These are phyloP conservation scores for Euphorbia pulcherrima DNA, from an alignment of 345 rosid species.

Conservation along the genomic window DNA sequence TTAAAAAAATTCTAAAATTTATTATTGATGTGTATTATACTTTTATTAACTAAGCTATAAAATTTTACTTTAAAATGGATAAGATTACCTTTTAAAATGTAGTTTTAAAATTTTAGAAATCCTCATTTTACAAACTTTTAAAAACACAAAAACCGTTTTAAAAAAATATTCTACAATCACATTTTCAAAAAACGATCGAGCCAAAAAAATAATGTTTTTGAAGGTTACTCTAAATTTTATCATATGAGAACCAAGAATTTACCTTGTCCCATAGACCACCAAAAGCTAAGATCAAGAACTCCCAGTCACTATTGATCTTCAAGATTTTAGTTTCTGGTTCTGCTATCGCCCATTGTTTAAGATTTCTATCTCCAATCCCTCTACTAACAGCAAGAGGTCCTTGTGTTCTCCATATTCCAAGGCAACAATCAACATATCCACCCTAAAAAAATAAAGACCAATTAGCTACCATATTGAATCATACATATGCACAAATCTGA, in stretches of 20 bases:
- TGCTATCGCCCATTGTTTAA: slow-evolving; percentile 74
- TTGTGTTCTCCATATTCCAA: slow-evolving; percentile 77
- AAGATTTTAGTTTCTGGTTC: slow-evolving; percentile 66
- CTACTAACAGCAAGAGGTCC: slow-evolving; percentile 81
- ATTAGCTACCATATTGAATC: slow-evolving; percentile 1
- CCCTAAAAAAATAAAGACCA: slow-evolving; percentile 39
- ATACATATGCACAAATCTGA: neutral
- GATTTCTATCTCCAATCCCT: slow-evolving; percentile 67
- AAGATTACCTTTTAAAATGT: too few relatives aligned
- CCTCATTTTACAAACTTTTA: too few relatives aligned
- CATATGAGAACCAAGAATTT: neutral
- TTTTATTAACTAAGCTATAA: too few relatives aligned
- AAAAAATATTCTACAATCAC: too few relatives aligned
- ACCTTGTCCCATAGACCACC: slow-evolving; percentile 94
- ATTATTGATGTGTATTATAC: too few relatives aligned
- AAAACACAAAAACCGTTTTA: too few relatives aligned
- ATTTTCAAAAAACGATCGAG: too few relatives aligned
- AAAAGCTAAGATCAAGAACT: slow-evolving; percentile 82
- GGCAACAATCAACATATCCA: slow-evolving; percentile 70
- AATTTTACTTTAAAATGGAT: too few relatives aligned
- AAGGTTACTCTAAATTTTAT: too few relatives aligned
- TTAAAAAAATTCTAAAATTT: too few relatives aligned
- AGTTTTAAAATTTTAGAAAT: too few relatives aligned
- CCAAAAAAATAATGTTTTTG: too few relatives aligned
- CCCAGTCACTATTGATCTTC: slow-evolving; percentile 45